Conservation (phyloP, 2,329 filamentous ascomycete genomes). For the Helicocarpus griseus region DNA sequence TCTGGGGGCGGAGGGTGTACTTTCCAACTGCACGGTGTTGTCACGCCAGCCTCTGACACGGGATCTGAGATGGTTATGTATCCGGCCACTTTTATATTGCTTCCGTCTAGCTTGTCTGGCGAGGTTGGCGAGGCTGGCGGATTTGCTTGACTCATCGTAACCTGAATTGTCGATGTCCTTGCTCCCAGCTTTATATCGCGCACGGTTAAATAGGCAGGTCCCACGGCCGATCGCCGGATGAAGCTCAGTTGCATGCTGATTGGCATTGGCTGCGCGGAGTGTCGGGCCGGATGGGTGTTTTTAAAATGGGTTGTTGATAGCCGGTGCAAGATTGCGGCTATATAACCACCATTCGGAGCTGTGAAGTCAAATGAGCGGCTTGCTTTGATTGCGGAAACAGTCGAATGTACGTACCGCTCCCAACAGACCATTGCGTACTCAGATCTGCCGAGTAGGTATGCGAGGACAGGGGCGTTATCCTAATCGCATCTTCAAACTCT, state of each 20-base stretch:
- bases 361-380: neutral
- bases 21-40: neutral
- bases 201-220: neutral
- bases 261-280: conserved; percentile 1
- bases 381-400: neutral
- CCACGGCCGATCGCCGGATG: neutral
- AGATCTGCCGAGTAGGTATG: conserved; percentile 3
- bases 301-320: conserved; percentile 1
- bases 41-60: neutral
- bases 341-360: conserved; percentile 2
- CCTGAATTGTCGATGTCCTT: neutral
- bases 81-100: neutral
- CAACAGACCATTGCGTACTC: neutral
- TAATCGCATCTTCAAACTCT: conserved; percentile 1
- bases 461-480: neutral
- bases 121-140: neutral
- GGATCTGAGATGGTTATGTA: conserved; percentile 2
- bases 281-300: neutral
- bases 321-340: conserved; percentile 1
- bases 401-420: conserved; percentile 1
- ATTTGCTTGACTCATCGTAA: neutral
- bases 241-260: conserved; percentile 1
- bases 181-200: conserved; percentile 1
- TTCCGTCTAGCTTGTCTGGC: neutral
- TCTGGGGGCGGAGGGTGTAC: conserved; percentile 1